phyloP scores from a whole-genome alignment of 2,329 filamentous ascomycete species.

The Domatiomyces globalis region DNA sequence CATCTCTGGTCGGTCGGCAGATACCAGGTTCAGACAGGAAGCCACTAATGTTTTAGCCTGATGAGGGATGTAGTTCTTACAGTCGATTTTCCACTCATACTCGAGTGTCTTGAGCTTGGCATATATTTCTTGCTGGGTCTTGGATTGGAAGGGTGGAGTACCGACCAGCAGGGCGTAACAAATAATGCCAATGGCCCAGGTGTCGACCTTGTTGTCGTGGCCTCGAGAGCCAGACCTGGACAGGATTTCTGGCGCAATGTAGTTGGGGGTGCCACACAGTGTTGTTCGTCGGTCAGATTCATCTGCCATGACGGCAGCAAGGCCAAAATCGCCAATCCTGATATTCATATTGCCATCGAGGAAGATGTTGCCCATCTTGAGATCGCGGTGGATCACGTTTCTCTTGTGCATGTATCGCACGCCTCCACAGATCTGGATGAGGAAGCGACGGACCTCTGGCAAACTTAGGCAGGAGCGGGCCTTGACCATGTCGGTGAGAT shows the following conservation, averaged over 20 bases:
- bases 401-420: conserved; percentile 96
- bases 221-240: conserved; percentile 66
- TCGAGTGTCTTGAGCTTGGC: conserved; percentile 33
- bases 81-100: conserved; percentile 37
- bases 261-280: conserved; percentile 93
- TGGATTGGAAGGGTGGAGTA: conserved; percentile 88
- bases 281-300: conserved; percentile 90
- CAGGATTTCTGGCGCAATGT: conserved; percentile 91
- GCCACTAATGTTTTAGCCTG: conserved; percentile 36
- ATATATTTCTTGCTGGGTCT: conserved; percentile 39
- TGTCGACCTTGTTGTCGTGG: conserved; percentile 94
- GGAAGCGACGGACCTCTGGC: conserved; percentile 84
- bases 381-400: conserved; percentile 88
- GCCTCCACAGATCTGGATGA: conserved; percentile 86
- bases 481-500: conserved; percentile 95
- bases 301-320: conserved; percentile 81
- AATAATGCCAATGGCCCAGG: conserved; percentile 97
- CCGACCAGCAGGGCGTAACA: conserved; percentile 93
- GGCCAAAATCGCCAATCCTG: conserved; percentile 93
- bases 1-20: conserved; percentile 35
- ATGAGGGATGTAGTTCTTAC: conserved; percentile 34
- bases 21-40: conserved; percentile 33
- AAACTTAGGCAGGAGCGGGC: conserved; percentile 79
- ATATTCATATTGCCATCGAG: conserved; percentile 90
- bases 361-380: conserved; percentile 98